Evolutionary conservation across 768 basidiomycete genomes (phyloP).

Genomic region (Agaricus blazei): DNA sequence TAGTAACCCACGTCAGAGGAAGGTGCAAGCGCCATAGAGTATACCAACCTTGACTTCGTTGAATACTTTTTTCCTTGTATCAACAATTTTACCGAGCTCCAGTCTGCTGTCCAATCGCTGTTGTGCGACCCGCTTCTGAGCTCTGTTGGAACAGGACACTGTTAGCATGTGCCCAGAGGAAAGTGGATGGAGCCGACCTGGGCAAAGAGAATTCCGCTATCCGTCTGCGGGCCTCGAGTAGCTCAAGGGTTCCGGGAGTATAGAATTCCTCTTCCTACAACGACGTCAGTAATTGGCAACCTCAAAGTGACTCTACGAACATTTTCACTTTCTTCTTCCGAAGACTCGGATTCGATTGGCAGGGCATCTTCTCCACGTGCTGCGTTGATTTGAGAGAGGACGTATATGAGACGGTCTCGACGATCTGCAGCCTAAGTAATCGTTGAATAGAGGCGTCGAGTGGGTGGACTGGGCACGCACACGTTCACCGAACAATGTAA

Average conservation of each 20-base stretch:
- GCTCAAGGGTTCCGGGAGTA: slow-evolving; percentile 82
- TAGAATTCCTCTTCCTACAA: slow-evolving; percentile 91
- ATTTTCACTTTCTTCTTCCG: slow-evolving; percentile 64
- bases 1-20: slow-evolving; percentile 22
- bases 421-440: slow-evolving; percentile 94
- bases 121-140: slow-evolving; percentile 89
- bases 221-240: slow-evolving; percentile 52
- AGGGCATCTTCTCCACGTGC: slow-evolving; percentile 79
- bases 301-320: neutral
- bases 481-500: slow-evolving; percentile 96
- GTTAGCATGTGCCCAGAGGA: slow-evolving; percentile 76
- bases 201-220: slow-evolving; percentile 94
- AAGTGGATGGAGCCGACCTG: slow-evolving; percentile 74
- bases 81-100: slow-evolving; percentile 84
- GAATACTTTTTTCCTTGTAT: slow-evolving; percentile 88
- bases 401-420: slow-evolving; percentile 91
- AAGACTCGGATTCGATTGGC: slow-evolving; percentile 67
- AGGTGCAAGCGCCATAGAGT: neutral
- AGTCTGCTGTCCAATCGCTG: slow-evolving; percentile 88
- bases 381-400: slow-evolving; percentile 89
- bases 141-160: slow-evolving; percentile 59
- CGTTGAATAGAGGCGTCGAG: slow-evolving; percentile 9
- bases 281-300: neutral
- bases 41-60: slow-evolving; percentile 77
- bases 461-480: slow-evolving; percentile 46